Percentiles rank a stretch among this genome's conserved stretches.
Evolutionary conservation across 306 rosid species (phyloP).

Genomic region (Fragaria ananassa): DNA sequence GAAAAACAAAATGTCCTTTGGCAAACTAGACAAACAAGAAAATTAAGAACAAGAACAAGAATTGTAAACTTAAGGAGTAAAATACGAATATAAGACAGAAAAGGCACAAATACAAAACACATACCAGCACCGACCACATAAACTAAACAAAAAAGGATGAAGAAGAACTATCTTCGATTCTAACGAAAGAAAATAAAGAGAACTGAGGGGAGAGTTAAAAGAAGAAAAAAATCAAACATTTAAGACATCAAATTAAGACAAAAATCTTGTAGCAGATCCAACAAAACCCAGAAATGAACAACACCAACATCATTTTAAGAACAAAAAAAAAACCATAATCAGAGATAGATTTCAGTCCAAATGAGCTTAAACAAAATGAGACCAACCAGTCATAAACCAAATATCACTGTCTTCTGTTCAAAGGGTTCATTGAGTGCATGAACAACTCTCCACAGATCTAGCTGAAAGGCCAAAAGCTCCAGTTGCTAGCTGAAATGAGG

Average conservation of each 20-base stretch:
- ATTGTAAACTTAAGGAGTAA: neutral
- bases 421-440: conserved; percentile 10
- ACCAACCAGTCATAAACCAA: neutral
- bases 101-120: neutral
- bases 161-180: conserved; percentile 3
- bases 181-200: conserved; percentile 8
- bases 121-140: conserved; percentile 4
- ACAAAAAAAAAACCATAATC: neutral
- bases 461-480: neutral
- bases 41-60: conserved; percentile 2
- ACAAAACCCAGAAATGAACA: neutral
- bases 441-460: conserved; percentile 15
- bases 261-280: conserved; percentile 19
- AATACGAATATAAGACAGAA: neutral
- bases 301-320: neutral
- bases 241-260: neutral
- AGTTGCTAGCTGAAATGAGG: conserved; percentile 1
- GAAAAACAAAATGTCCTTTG: neutral
- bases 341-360: conserved; percentile 8
- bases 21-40: neutral
- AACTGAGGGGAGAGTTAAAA: neutral
- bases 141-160: neutral
- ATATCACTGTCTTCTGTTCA: neutral
- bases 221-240: neutral
- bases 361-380: conserved; percentile 6